Percentiles rank a stretch among this genome's conserved stretches.
Conservation (phyloP, 164 flowering plant genomes). For the Amborella trichopoda region DNA sequence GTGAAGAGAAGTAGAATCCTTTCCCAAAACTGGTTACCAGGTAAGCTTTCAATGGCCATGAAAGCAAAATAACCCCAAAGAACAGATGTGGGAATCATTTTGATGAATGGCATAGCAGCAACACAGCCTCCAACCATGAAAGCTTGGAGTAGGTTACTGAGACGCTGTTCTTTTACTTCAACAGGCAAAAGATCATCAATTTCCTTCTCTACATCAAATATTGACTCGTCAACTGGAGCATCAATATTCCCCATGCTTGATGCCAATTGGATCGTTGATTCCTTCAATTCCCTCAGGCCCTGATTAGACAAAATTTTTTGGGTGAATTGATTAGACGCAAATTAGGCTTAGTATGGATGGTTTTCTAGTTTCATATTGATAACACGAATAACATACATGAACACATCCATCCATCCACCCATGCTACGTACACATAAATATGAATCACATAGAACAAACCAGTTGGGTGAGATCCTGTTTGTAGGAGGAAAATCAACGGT, state of each 20-base stretch:
- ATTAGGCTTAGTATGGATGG: too few relatives aligned
- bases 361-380: too few relatives aligned
- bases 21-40: conserved; percentile 99
- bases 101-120: conserved; percentile 92
- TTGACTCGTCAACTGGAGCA: conserved; percentile 90
- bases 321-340: too few relatives aligned
- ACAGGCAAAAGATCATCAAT: conserved; percentile 92
- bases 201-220: conserved; percentile 96
- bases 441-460: too few relatives aligned
- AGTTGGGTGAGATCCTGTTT: too few relatives aligned
- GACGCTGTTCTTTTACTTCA: conserved; percentile 93
- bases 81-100: conserved; percentile 95
- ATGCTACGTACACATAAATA: too few relatives aligned
- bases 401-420: too few relatives aligned
- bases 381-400: too few relatives aligned
- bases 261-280: conserved; percentile 82
- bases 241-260: conserved; percentile 69
- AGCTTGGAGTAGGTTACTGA: conserved; percentile 90
- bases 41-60: conserved; percentile 99
- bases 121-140: conserved; percentile 93
- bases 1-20: conserved; percentile 85
- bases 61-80: conserved; percentile 99
- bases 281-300: conserved; percentile 85
- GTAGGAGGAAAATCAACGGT: too few relatives aligned
- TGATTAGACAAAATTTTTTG: too few relatives aligned